These are phyloP conservation scores for Aspergillus kassunensis DNA, from an alignment of 495 filamentous ascomycete species.

Conservation along the genomic window DNA sequence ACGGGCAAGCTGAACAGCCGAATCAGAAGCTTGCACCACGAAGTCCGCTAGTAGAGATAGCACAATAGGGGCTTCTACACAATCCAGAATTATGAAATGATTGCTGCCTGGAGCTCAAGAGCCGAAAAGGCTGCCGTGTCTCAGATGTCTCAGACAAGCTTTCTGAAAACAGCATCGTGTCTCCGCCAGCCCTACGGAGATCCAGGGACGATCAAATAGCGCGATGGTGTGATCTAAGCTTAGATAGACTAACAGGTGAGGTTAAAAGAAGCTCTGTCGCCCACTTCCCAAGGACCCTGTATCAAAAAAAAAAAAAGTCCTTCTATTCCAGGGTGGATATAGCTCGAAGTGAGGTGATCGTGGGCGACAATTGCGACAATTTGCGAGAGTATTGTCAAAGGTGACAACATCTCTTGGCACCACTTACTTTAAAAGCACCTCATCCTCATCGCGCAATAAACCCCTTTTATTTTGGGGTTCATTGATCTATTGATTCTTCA, in stretches of 20 bases:
- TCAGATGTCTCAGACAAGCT: slow-evolving; percentile 13
- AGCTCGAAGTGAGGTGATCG: slow-evolving; percentile 37
- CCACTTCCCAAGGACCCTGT: slow-evolving; percentile 7
- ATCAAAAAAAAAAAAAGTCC: slow-evolving; percentile 2
- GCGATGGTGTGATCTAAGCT: slow-evolving; percentile 21
- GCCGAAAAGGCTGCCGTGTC: slow-evolving; percentile 30
- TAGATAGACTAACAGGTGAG: slow-evolving; percentile 13
- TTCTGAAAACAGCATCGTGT: slow-evolving; percentile 2
- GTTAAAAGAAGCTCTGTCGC: slow-evolving; percentile 15
- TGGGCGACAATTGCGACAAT: slow-evolving; percentile 32
- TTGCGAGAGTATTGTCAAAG: slow-evolving; percentile 26
- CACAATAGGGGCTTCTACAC: background rate
- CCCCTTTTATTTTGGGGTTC: background rate
- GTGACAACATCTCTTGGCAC: slow-evolving; percentile 32
- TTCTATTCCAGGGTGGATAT: slow-evolving; percentile 12
- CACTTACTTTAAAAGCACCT: slow-evolving; percentile 17
- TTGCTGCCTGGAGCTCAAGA: slow-evolving; percentile 20
- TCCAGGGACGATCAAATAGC: background rate
- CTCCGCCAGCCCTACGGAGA: slow-evolving; percentile 12
- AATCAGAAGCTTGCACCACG: background rate
- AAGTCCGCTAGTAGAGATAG: background rate
- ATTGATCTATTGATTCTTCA: background rate
- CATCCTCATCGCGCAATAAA: background rate
- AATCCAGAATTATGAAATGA: background rate
- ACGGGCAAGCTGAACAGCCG: background rate